Evolutionary conservation across 1,284 basidiomycete species (phyloP).

Genomic region (Quambalaria eucalypti): DNA sequence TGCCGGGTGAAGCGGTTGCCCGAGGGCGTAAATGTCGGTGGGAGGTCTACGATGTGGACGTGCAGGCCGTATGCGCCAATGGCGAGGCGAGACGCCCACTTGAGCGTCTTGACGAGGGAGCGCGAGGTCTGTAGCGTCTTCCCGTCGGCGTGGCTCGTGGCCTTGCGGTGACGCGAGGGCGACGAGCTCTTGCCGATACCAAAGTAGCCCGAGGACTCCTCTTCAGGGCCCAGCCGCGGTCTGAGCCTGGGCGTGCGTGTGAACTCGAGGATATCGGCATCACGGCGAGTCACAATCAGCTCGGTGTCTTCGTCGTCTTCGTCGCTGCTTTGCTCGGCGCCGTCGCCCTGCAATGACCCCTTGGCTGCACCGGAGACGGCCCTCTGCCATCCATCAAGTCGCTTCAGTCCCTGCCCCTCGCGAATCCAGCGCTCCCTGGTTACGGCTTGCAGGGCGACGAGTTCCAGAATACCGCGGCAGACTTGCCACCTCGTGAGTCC

Average conservation of each 20-base stretch:
- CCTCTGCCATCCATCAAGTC: conserved; percentile 18
- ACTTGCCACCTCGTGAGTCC: conserved; percentile 37
- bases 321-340: conserved; percentile 6
- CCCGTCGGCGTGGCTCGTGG: conserved; percentile 2
- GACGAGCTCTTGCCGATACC: background rate
- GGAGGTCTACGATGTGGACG: conserved; percentile 29
- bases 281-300: conserved; percentile 38
- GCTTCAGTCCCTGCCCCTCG: conserved; percentile 34
- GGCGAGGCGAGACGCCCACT: conserved; percentile 43
- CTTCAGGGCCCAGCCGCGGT: too few species aligned
- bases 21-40: conserved; percentile 42
- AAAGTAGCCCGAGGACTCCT: background rate
- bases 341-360: background rate
- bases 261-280: conserved; percentile 39
- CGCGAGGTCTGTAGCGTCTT: too few species aligned
- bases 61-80: conserved; percentile 35
- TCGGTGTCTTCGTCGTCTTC: conserved; percentile 30
- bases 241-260: conserved; percentile 29
- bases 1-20: conserved; percentile 39
- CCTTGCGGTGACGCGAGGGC: background rate
- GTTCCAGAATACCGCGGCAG: conserved; percentile 33
- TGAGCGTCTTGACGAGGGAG: conserved; percentile 32
- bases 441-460: conserved; percentile 36
- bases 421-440: conserved; percentile 31
- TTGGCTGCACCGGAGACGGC: background rate